Base-by-base conservation (phyloP, 441 rosid species). In the Arabidopsis hybrid region DNA sequence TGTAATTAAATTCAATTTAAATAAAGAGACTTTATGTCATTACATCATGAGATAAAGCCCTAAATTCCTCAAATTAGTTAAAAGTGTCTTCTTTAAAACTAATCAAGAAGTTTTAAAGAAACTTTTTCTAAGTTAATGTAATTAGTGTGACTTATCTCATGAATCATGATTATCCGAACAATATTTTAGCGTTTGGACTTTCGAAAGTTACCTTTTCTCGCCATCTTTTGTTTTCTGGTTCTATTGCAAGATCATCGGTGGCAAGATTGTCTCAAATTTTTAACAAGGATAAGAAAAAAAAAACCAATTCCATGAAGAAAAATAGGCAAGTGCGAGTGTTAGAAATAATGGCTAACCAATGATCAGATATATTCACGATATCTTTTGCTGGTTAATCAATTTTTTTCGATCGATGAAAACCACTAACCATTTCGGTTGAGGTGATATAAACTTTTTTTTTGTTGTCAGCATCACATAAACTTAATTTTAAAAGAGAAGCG, bases 1-100 rank as follows among this genome's bases (percentile, higher is more conserved):
- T 63, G 17, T 50, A 65, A 32, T 64, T 57, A 40, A 58, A 18
- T 57, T 39, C 4, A 32, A 63, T 18, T 31, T 36, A 61, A 26
- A 65, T 7, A 61, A 39, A 71, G 76, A 58, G 35, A 65, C 80
- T 76, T 76, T 70, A 71, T 65, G 72, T 77, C 72, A 71, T 71
- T 65, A 65, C 64, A 77, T 77, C 72, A 63, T 64, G 66, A 65
- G 72, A 71, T 77, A 77, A 77, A 77, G 72, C 80, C 80, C 68
- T 71, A 71, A 77, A 65, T 71, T 77, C 68, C 80, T 77, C 76
- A 65, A 71, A 71, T 77, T 77, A 77, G 80, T 65, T 77, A n/a
- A 71, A 77, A 77, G 76, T 71, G 38, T 21, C 80, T 38, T 58
- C 57, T 65, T 77, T 50, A 32, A 76, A 65, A 50, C 43, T 59